These are phyloP conservation scores for Saccharomycopsis babjevae DNA, from an alignment of 805 yeast species.

Conservation along the genomic window DNA sequence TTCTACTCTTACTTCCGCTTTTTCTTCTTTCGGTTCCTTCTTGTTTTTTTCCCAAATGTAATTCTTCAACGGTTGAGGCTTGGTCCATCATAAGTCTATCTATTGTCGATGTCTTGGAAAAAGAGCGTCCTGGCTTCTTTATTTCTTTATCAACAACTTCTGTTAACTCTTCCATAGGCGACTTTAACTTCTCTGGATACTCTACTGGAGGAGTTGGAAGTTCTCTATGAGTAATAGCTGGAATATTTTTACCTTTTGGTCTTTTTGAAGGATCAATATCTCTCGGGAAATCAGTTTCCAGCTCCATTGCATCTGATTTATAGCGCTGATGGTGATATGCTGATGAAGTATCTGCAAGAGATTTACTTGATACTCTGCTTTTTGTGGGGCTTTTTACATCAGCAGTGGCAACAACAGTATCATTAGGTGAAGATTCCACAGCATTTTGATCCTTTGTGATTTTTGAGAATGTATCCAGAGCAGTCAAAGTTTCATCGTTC, in stretches of 20 bases:
- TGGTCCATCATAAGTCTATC: neutral
- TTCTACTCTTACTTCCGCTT: neutral
- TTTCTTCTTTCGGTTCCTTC: neutral
- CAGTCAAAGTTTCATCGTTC: neutral
- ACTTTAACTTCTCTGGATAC: neutral
- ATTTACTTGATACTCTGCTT: neutral
- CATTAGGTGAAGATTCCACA: neutral
- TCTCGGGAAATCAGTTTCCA: neutral
- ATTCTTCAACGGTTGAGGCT: neutral
- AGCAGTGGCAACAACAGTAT: neutral
- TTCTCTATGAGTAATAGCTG: neutral
- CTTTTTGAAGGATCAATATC: neutral
- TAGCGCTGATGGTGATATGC: conserved; percentile 16
- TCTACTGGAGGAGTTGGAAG: neutral
- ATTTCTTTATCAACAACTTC: neutral
- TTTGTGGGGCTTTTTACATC: neutral
- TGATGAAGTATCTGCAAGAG: neutral
- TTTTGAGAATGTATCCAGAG: neutral
- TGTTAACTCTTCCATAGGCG: neutral
- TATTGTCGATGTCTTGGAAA: neutral
- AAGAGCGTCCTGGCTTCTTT: neutral
- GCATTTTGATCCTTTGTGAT: neutral
- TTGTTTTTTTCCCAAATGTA: neutral
- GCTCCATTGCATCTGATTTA: conserved; percentile 16
- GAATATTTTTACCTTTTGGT: neutral